Evolutionary conservation across 2,329 filamentous ascomycete species (phyloP).

Genomic region (Nigrospora osmanthi): DNA sequence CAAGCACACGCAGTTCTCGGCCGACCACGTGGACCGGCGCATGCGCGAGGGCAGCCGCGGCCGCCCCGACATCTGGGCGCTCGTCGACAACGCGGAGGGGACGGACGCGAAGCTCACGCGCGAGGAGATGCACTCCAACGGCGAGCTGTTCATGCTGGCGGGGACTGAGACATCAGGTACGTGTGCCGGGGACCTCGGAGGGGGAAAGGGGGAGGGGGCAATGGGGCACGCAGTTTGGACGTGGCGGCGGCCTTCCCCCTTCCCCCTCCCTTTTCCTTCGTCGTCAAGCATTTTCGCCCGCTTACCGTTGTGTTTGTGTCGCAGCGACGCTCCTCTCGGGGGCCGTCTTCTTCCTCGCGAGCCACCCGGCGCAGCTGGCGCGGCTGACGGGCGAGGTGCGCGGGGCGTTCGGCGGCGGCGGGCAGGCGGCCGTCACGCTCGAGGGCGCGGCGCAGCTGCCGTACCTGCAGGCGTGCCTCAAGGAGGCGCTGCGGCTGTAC

Average conservation of each 20-base stretch:
- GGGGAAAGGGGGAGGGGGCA: too few relatives aligned
- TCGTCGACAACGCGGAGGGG: conserved; percentile 2
- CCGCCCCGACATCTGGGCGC: not conserved
- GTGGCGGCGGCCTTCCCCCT: too few relatives aligned
- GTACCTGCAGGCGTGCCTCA: conserved; percentile 17
- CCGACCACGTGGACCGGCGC: not conserved
- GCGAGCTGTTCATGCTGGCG: conserved; percentile 8
- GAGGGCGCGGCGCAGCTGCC: conserved; percentile 9
- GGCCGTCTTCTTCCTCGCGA: conserved; percentile 29
- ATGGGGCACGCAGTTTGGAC: too few relatives aligned
- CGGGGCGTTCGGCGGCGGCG: conserved; percentile 8
- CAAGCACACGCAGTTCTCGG: not conserved
- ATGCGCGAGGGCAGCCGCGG: not conserved
- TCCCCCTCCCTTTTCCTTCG: conserved; percentile 14
- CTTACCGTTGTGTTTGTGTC: not conserved
- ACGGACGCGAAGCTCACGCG: conserved; percentile 3
- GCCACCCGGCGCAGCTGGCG: conserved; percentile 13
- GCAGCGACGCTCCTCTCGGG: conserved; percentile 32
- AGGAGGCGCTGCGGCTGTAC: conserved; percentile 14
- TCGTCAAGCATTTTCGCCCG: too few relatives aligned
- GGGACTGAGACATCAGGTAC: conserved; percentile 4
- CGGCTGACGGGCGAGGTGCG: conserved; percentile 16
- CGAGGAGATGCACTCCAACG: conserved; percentile 9
- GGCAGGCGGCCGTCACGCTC: conserved; percentile 27
- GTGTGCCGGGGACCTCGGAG: not conserved